phyloP scores from a whole-genome alignment of 495 filamentous ascomycete species.

The Penicillium parvum region DNA sequence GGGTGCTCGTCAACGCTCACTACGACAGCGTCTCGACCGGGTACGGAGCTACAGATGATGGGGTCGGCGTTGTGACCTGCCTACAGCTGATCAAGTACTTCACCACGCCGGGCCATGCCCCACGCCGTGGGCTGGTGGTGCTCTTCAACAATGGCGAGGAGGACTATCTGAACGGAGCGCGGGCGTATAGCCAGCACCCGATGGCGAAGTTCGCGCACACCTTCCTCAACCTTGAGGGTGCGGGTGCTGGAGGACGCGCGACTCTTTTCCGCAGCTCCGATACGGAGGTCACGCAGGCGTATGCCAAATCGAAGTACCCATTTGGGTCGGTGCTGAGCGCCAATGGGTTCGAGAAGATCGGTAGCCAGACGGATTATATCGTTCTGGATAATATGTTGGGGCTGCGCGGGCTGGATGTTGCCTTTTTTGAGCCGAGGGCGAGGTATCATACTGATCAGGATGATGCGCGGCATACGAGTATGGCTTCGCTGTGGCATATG shows the following conservation, averaged over 20 bases:
- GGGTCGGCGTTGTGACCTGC: constrained; percentile 79
- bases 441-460: constrained; percentile 92
- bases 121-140: constrained; percentile 74
- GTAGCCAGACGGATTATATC: constrained; percentile 85
- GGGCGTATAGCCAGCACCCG: constrained; percentile 79
- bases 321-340: constrained; percentile 78
- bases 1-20: constrained; percentile 90
- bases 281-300: constrained; percentile 76
- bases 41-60: constrained; percentile 89
- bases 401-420: constrained; percentile 84
- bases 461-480: constrained; percentile 71
- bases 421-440: constrained; percentile 81
- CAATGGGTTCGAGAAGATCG: constrained; percentile 77
- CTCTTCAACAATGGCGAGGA: constrained; percentile 96
- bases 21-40: constrained; percentile 94
- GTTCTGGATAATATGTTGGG: constrained; percentile 78
- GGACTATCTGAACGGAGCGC: constrained; percentile 85
- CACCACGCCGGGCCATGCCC: constrained; percentile 67
- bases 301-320: constrained; percentile 64
- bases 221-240: constrained; percentile 93
- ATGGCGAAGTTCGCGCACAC: constrained; percentile 71
- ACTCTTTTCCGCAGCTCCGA: constrained; percentile 84
- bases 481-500: constrained; percentile 89
- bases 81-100: constrained; percentile 90
- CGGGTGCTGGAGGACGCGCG: constrained; percentile 87